These are phyloP conservation scores for Psilocybe sp. DNA, from an alignment of 768 basidiomycete genomes.

Conservation along the genomic window DNA sequence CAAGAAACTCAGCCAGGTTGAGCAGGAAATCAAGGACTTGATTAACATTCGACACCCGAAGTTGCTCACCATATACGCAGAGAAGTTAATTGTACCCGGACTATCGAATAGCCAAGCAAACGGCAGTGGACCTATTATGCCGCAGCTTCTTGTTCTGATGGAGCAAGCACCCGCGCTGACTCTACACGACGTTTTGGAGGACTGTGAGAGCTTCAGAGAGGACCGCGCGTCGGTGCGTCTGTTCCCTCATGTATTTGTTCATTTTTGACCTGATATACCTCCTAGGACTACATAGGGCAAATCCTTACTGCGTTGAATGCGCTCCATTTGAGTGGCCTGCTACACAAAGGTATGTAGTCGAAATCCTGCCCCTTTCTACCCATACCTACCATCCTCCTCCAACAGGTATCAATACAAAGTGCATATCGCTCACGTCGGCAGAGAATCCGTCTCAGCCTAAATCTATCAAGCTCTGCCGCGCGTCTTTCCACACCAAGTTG, in stretches of 20 bases:
- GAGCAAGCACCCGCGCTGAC: conserved; percentile 69
- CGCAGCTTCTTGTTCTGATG: conserved; percentile 64
- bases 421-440: conserved; percentile 58
- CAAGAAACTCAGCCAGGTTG: conserved; percentile 68
- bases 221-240: conserved; percentile 61
- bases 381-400: not conserved
- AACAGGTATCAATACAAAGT: conserved; percentile 54
- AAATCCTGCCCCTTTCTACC: not conserved
- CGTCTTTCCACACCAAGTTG: conserved; percentile 68
- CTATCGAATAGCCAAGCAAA: no score
- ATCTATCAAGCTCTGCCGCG: conserved; percentile 71
- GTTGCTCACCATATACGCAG: conserved; percentile 64
- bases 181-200: conserved; percentile 72
- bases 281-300: conserved; percentile 73
- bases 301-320: conserved; percentile 68
- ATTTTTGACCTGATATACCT: not conserved
- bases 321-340: conserved; percentile 59
- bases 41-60: conserved; percentile 60
- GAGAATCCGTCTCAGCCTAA: conserved; percentile 53
- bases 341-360: conserved; percentile 61
- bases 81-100: conserved; percentile 56
- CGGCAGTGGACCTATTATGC: conserved; percentile 31
- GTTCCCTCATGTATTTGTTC: conserved; percentile 13
- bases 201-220: conserved; percentile 71
- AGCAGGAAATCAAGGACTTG: conserved; percentile 62